Evolutionary conservation across 495 filamentous ascomycete species (phyloP).

Genomic region (Thozetella sp.): DNA sequence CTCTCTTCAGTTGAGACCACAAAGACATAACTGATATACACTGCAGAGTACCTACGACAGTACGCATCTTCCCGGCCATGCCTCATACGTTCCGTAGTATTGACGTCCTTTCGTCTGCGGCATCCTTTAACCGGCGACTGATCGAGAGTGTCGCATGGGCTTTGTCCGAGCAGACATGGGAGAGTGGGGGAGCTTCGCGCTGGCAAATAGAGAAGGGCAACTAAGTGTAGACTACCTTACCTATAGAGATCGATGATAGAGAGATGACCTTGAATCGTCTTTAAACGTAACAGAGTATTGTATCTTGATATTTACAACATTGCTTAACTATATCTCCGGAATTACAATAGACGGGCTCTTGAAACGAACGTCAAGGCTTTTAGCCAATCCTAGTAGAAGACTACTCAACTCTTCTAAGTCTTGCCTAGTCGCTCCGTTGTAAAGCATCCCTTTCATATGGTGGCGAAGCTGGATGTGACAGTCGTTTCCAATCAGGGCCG

Average conservation of each 20-base stretch:
- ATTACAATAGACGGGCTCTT: background rate
- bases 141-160: background rate
- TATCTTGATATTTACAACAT: no score
- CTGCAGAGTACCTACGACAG: background rate
- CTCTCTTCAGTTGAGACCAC: background rate
- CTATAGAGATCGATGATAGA: no score
- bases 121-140: background rate
- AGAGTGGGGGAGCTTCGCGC: no score
- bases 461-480: slow-evolving; percentile 1
- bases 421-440: background rate
- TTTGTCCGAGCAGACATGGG: no score
- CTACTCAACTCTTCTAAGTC: background rate
- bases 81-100: background rate
- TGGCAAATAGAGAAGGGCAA: no score
- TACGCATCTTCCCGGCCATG: background rate
- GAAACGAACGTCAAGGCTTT: background rate
- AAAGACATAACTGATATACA: background rate
- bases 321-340: no score
- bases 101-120: background rate
- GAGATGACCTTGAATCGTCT: no score
- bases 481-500: background rate
- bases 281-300: no score
- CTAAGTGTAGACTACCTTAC: no score
- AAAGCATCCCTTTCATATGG: background rate
- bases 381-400: background rate